Base-by-base conservation (phyloP, 176 grass and related monocot genomes). In the Alopecurus myosuroides region DNA sequence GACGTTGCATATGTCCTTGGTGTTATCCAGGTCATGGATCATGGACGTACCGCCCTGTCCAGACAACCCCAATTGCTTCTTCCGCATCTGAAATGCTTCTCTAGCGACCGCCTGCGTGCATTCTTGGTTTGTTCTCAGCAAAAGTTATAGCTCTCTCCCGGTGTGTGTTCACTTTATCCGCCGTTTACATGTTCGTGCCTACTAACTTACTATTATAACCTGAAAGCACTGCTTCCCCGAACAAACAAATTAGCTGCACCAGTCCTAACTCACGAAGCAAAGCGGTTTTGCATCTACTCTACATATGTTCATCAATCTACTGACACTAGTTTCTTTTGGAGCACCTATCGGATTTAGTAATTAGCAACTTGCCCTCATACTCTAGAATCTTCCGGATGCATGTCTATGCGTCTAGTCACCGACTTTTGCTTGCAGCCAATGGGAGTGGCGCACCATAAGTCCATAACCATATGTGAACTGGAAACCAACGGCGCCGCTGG, bases 1-100 rank as follows among this genome's bases (percentile, higher is more conserved):
- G 58, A 85, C 77, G 70, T 70, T 81, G 77, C 82, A 85, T 70
- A 60, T 70, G 58, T 14, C 58, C n/a, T 75, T 63, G 44, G 6
- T 50, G 18, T 18, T 84, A 42, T 79, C 50, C 52, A 78, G 74
- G 71, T 2, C 70, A 26, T 4, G 28, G 5, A 15, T 42, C 28
- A 34, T 42, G 25, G 7, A 44, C 41, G 68, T 0, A 42, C 5
- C n/a, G n/a, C n/a, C 31, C 30, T 0, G 30, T 30, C 58, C 65
- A 17, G 11, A 3, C 26, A 51, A 37, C 23, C 44, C 60, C 36
- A 7, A 42, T 70, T 42, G 68, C 2, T 29, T 20, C 17, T 69
- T 60, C 19, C n/a, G 12, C n/a, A 26, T 28, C 6, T 9, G 20
- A 71, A 44, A 44, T 44, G 41, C 10, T 44, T 44, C 41, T 44